A percentile compares a stretch with the other conserved stretches of the same genome.
phyloP scores from a whole-genome alignment of 306 rosid genomes.

The Sicyos edulis region DNA sequence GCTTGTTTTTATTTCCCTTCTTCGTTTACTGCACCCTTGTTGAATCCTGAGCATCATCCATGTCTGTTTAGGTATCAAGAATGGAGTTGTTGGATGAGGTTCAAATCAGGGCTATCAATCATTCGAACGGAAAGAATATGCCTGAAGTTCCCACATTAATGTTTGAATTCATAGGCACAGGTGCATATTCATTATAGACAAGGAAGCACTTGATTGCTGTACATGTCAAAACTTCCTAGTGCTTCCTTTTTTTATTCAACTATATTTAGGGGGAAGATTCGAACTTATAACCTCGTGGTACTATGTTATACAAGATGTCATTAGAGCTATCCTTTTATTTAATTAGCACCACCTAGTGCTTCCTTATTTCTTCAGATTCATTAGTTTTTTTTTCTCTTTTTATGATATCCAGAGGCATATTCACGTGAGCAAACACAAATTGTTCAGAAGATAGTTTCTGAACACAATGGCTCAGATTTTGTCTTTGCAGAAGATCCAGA shows the following conservation, averaged over 20 bases:
- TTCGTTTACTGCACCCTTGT: slow-evolving; percentile 18
- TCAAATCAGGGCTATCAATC: slow-evolving; percentile 81
- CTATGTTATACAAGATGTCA: no score
- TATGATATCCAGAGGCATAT: slow-evolving; percentile 65
- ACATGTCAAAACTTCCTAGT: neutral
- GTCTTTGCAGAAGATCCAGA: slow-evolving; percentile 84
- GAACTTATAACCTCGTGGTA: no score
- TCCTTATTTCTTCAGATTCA: slow-evolving; percentile 5
- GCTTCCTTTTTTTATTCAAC: neutral
- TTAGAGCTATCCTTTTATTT: no score
- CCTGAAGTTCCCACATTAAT: slow-evolving; percentile 76
- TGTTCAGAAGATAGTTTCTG: slow-evolving; percentile 67
- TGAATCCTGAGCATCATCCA: neutral
- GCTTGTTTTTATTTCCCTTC: slow-evolving; percentile 4
- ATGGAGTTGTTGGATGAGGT: slow-evolving; percentile 94
- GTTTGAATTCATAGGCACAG: slow-evolving; percentile 96
- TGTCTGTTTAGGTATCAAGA: slow-evolving; percentile 69
- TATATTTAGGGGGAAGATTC: no score
- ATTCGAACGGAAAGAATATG: slow-evolving; percentile 78
- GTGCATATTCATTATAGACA: slow-evolving; percentile 27
- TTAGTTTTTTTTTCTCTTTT: slow-evolving; percentile 14
- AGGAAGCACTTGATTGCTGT: slow-evolving; percentile 7
- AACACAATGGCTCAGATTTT: slow-evolving; percentile 93
- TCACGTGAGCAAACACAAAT: slow-evolving; percentile 85
- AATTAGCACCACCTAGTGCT: neutral